These are phyloP conservation scores for Haematococcus sp. DNA, from an alignment of 139 green algal species.

Conservation along the genomic window DNA sequence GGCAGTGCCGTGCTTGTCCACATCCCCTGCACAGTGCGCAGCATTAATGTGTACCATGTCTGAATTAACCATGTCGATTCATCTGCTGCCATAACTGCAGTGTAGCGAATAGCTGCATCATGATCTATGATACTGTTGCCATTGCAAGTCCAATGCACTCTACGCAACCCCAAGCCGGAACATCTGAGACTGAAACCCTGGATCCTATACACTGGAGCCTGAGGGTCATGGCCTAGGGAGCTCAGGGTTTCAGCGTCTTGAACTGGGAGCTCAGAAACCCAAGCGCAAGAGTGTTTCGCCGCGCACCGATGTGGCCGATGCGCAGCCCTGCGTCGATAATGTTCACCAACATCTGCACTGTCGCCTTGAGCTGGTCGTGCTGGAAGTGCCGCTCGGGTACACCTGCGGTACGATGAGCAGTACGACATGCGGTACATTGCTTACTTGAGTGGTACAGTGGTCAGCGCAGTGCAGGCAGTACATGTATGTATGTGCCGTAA, in stretches of 20 bases:
- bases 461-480: no score
- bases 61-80: background rate
- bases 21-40: constrained; percentile 1
- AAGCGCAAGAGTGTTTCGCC: background rate
- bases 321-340: constrained; percentile 43
- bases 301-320: constrained; percentile 47
- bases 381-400: constrained; percentile 30
- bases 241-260: background rate
- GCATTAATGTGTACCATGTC: no score
- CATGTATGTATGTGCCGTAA: no score
- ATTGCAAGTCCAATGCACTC: no score
- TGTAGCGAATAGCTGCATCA: no score
- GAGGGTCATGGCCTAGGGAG: background rate
- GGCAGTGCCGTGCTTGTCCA: constrained; percentile 12
- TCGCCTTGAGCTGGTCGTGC: constrained; percentile 21
- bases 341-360: constrained; percentile 40
- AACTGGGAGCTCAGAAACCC: background rate
- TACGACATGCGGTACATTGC: no score
- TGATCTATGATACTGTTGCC: no score
- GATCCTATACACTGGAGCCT: no score
- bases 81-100: background rate
- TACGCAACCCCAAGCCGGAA: no score
- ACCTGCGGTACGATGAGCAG: constrained; percentile 9
- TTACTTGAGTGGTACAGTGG: no score
- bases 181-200: no score